These are phyloP conservation scores for Casaregolazyma suthepensis DNA, from an alignment of 1,139 yeast species.

Conservation along the genomic window DNA sequence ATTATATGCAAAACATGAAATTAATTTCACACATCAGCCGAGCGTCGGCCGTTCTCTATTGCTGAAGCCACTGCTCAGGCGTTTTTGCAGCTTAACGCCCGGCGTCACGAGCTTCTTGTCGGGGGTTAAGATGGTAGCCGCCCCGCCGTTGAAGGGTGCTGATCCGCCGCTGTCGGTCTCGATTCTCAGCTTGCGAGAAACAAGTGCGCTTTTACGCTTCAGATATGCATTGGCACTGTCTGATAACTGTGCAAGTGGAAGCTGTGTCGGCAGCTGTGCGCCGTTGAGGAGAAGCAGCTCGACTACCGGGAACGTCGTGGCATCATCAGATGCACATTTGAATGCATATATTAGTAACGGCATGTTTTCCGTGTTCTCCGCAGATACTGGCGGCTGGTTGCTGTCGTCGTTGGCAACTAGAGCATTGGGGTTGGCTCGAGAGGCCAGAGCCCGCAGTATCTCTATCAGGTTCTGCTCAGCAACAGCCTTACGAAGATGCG, in stretches of 20 bases:
- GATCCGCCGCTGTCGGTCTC: slow-evolving; percentile 2
- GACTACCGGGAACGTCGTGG: slow-evolving; percentile 52
- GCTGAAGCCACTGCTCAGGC: slow-evolving; percentile 12
- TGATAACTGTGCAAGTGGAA: neutral
- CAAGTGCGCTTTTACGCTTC: slow-evolving; percentile 1
- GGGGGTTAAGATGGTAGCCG: slow-evolving; percentile 1
- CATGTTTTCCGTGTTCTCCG: slow-evolving; percentile 6
- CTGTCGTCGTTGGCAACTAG: slow-evolving; percentile 21
- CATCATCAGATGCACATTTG: slow-evolving; percentile 23
- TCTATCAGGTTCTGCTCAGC: slow-evolving; percentile 28
- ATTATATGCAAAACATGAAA: neutral
- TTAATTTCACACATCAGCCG: neutral
- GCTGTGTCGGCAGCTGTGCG: slow-evolving; percentile 29
- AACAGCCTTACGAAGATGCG: slow-evolving; percentile 33
- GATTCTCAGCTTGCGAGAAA: slow-evolving; percentile 11
- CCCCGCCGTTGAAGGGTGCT: neutral
- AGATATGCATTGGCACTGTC: slow-evolving; percentile 8
- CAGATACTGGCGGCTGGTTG: slow-evolving; percentile 5
- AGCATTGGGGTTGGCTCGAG: slow-evolving; percentile 36
- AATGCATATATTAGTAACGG: slow-evolving; percentile 29
- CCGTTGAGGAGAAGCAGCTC: slow-evolving; percentile 72
- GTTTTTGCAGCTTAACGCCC: slow-evolving; percentile 14
- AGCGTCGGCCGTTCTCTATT: neutral
- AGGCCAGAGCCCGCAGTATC: slow-evolving; percentile 35
- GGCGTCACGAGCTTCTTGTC: slow-evolving; percentile 7